phyloP scores from a whole-genome alignment of 495 filamentous ascomycete genomes.

The Cenococcum geophilum region DNA sequence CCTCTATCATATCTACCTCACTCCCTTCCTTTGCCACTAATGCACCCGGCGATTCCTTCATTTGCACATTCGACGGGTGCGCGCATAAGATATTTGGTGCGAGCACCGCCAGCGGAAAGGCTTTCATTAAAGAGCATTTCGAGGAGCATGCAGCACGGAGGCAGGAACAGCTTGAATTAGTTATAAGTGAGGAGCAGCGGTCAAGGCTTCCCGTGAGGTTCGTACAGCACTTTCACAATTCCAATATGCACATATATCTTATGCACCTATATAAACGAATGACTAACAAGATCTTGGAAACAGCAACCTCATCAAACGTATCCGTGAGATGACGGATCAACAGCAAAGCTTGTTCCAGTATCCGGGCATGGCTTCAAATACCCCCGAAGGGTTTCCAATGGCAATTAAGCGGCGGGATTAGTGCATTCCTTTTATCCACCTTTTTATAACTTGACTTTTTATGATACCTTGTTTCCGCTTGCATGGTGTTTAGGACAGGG shows the following conservation, averaged over 20 bases:
- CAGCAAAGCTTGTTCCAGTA: slow-evolving; percentile 5
- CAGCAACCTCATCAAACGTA: slow-evolving; percentile 35
- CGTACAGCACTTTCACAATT: slow-evolving; percentile 23
- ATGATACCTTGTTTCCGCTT: slow-evolving; percentile 2
- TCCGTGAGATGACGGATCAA: slow-evolving; percentile 31
- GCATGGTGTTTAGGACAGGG: background rate
- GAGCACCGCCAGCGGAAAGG: slow-evolving; percentile 50
- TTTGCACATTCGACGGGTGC: slow-evolving; percentile 64
- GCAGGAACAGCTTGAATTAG: slow-evolving; percentile 53
- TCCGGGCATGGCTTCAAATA: background rate
- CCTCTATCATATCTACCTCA: slow-evolving; percentile 40
- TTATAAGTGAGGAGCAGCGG: slow-evolving; percentile 46
- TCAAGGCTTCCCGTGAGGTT: slow-evolving; percentile 56
- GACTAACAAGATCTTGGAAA: background rate
- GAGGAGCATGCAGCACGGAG: slow-evolving; percentile 55
- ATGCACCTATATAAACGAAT: background rate
- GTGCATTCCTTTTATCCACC: background rate
- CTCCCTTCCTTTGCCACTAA: slow-evolving; percentile 44
- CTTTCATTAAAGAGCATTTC: slow-evolving; percentile 59
- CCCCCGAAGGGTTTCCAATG: background rate
- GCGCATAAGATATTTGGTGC: slow-evolving; percentile 54
- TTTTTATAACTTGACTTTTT: background rate
- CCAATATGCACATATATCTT: background rate
- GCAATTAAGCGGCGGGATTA: background rate
- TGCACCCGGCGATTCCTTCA: slow-evolving; percentile 60